A percentile compares a stretch with the other conserved stretches of the same genome.
These are phyloP conservation scores for Calonectria hongkongensis DNA, from an alignment of 2,329 filamentous ascomycete species.

Conservation along the genomic window DNA sequence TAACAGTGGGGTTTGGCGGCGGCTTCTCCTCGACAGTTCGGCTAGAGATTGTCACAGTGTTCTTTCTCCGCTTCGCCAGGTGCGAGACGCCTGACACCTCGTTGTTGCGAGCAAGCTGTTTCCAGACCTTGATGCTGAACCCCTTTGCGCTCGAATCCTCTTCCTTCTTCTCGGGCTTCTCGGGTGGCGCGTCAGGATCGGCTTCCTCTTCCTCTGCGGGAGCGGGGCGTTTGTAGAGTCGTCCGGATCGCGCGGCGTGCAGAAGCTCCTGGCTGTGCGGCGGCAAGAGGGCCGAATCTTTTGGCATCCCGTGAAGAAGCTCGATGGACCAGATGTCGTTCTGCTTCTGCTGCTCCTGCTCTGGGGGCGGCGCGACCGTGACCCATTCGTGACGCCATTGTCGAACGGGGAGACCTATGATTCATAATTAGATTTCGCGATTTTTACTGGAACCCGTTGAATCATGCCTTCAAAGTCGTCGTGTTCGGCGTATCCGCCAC, in stretches of 20 bases:
- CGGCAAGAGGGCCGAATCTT: slow-evolving; percentile 85
- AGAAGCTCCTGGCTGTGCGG: slow-evolving; percentile 89
- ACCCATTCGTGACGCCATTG: slow-evolving; percentile 89
- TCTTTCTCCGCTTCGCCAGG: slow-evolving; percentile 77
- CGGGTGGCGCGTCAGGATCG: slow-evolving; percentile 68
- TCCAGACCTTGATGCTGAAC: slow-evolving; percentile 76
- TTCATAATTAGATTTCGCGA: slow-evolving; percentile 47
- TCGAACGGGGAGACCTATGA: slow-evolving; percentile 86
- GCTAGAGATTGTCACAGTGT: slow-evolving; percentile 74
- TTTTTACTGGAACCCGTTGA: slow-evolving; percentile 2
- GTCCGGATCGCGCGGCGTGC: slow-evolving; percentile 85
- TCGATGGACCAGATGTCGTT: slow-evolving; percentile 85
- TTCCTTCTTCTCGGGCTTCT: slow-evolving; percentile 77
- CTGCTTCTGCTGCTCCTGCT: slow-evolving; percentile 77
- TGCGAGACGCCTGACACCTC: slow-evolving; percentile 72
- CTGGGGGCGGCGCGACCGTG: slow-evolving; percentile 79
- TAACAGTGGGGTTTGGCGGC: slow-evolving; percentile 74
- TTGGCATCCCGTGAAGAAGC: slow-evolving; percentile 87
- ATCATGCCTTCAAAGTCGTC: slow-evolving; percentile 76
- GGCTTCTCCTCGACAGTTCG: slow-evolving; percentile 67
- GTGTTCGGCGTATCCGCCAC: slow-evolving; percentile 74
- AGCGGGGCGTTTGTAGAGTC: slow-evolving; percentile 82
- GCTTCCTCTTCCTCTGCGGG: slow-evolving; percentile 76
- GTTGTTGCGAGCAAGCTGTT: slow-evolving; percentile 75
- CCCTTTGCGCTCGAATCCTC: slow-evolving; percentile 74